Conservation (phyloP, 768 basidiomycete species). For the Lanmaoa pseudosensibilis region DNA sequence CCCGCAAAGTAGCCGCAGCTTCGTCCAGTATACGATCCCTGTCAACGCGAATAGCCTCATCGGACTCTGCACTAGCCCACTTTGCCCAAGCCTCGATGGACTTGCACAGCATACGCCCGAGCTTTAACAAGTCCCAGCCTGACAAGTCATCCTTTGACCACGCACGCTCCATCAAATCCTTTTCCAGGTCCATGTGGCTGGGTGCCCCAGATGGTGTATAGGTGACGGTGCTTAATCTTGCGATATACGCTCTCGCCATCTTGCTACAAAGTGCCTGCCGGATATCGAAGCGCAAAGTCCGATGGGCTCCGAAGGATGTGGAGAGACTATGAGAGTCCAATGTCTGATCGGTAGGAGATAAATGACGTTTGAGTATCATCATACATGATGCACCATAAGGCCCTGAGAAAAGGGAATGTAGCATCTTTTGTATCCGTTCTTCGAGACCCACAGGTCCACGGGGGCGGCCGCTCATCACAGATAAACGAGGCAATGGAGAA, state of each 20-base stretch:
- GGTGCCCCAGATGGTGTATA: constrained; percentile 64
- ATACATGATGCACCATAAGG: constrained; percentile 67
- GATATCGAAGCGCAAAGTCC: constrained; percentile 63
- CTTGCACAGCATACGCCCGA: constrained; percentile 53
- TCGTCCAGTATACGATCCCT: constrained; percentile 66
- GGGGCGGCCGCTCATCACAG: constrained; percentile 44
- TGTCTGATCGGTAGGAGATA: constrained; percentile 41
- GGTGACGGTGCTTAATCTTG: constrained; percentile 47
- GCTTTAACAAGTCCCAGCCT: constrained; percentile 64
- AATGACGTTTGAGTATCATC: constrained; percentile 56
- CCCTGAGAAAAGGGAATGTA: constrained; percentile 60
- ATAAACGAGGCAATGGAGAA: constrained; percentile 66
- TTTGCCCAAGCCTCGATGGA: constrained; percentile 63
- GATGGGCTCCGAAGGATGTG: constrained; percentile 57
- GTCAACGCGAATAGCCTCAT: constrained; percentile 32
- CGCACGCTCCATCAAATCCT: constrained; percentile 66
- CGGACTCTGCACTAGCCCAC: constrained; percentile 28
- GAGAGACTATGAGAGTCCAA: constrained; percentile 30
- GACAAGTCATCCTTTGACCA: constrained; percentile 69
- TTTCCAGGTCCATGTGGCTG: constrained; percentile 57
- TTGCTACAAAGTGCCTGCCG: constrained; percentile 59
- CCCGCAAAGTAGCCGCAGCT: constrained; percentile 65
- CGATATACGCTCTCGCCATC: constrained; percentile 67
- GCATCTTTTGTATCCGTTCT: constrained; percentile 54
- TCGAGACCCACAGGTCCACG: constrained; percentile 42